Evolutionary conservation across 257 asterid genomes (phyloP).

Genomic region (Solanum bulbocastanum): DNA sequence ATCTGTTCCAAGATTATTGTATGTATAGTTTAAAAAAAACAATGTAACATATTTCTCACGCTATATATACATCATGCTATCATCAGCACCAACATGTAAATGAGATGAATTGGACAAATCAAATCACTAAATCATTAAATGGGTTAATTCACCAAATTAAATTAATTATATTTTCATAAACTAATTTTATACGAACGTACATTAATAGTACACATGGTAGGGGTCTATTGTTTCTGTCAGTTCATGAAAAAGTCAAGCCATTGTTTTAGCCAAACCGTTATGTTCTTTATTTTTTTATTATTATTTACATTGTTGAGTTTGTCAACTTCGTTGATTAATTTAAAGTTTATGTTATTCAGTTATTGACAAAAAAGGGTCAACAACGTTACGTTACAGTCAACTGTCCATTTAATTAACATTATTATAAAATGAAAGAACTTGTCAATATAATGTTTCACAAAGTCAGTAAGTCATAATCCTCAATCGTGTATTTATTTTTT

Average conservation of each 20-base stretch:
- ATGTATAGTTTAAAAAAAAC: neutral
- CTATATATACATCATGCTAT: neutral
- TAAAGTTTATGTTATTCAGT: no score
- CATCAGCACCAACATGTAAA: neutral
- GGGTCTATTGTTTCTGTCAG: neutral
- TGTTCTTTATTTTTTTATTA: no score
- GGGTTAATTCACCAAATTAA: neutral
- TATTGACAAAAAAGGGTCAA: neutral
- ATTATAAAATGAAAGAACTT: neutral
- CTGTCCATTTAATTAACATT: neutral
- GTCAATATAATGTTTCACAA: neutral
- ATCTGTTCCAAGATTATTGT: no score
- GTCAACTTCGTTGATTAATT: no score
- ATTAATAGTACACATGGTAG: neutral
- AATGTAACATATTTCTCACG: neutral
- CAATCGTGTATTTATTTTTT: neutral
- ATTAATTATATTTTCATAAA: neutral
- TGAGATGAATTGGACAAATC: neutral
- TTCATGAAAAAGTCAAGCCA: neutral
- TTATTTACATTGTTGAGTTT: no score
- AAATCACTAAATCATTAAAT: neutral
- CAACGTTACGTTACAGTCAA: neutral
- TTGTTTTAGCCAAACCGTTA: neutral
- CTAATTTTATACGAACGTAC: neutral
- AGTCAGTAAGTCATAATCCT: neutral